A percentile compares a stretch with the other conserved stretches of the same genome.
phyloP scores from a whole-genome alignment of 805 yeast genomes.

The Kodamaea neixiangensis region DNA sequence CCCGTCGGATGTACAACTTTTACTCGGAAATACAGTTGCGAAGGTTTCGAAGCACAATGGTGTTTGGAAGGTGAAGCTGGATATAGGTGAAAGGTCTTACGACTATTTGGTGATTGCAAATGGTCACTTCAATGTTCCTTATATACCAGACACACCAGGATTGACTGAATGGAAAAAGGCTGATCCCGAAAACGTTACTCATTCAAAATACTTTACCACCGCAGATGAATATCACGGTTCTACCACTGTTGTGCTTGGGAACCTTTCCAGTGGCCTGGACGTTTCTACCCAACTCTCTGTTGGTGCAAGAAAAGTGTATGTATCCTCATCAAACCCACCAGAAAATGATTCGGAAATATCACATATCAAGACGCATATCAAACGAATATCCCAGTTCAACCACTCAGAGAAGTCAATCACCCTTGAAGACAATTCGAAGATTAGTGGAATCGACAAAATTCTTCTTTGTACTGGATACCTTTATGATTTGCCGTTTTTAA shows the following conservation, averaged over 20 bases:
- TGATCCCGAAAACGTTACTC: slow-evolving; percentile 19
- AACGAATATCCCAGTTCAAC: slow-evolving; percentile 22
- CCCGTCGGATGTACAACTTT: slow-evolving; percentile 11
- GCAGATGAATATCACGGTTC: slow-evolving; percentile 14
- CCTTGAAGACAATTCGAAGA: slow-evolving; percentile 17
- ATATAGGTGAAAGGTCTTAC: slow-evolving; percentile 9
- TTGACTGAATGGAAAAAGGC: slow-evolving; percentile 21
- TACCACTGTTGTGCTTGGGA: slow-evolving; percentile 27
- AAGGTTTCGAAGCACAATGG: slow-evolving; percentile 15
- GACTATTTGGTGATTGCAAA: slow-evolving; percentile 28
- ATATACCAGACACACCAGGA: slow-evolving; percentile 23
- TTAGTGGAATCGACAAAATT: slow-evolving; percentile 20
- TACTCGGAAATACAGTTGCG: slow-evolving; percentile 14
- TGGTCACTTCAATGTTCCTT: slow-evolving; percentile 27
- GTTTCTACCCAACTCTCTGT: slow-evolving; percentile 16
- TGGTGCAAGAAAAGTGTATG: slow-evolving; percentile 16
- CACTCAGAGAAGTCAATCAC: slow-evolving; percentile 18
- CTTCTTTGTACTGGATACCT: slow-evolving; percentile 29
- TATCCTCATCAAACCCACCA: slow-evolving; percentile 12
- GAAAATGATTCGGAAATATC: neutral
- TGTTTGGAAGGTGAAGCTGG: slow-evolving; percentile 8
- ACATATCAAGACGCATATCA: slow-evolving; percentile 4
- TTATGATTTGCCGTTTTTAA: slow-evolving; percentile 24
- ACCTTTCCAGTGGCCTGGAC: slow-evolving; percentile 28
- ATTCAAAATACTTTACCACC: slow-evolving; percentile 23